These are phyloP conservation scores for Guyanaporus albipodus DNA, from an alignment of 768 basidiomycete species.

Conservation along the genomic window DNA sequence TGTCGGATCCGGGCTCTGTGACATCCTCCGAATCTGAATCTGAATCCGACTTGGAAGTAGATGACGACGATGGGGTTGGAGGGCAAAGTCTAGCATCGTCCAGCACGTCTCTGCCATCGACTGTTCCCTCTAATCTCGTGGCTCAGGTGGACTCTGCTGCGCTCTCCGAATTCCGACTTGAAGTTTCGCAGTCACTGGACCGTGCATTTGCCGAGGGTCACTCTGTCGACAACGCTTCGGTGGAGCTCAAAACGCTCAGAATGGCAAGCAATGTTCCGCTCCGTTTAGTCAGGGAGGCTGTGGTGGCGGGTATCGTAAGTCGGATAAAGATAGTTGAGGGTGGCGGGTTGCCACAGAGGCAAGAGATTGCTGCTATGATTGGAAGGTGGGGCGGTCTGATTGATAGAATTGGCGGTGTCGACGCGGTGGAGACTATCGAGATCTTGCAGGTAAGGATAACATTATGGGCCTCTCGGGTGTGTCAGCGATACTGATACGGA, in stretches of 20 bases:
- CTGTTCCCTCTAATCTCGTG: slow-evolving; percentile 35
- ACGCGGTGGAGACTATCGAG: slow-evolving; percentile 75
- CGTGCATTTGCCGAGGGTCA: slow-evolving; percentile 91
- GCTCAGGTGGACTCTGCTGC: slow-evolving; percentile 41
- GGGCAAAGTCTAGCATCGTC: slow-evolving; percentile 41
- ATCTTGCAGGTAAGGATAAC: slow-evolving; percentile 60
- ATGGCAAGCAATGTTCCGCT: slow-evolving; percentile 95
- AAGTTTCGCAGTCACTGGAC: slow-evolving; percentile 81
- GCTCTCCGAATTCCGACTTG: slow-evolving; percentile 68
- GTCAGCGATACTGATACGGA: background rate
- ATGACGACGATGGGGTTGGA: slow-evolving; percentile 39
- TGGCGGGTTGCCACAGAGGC: slow-evolving; percentile 54
- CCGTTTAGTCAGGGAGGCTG: slow-evolving; percentile 79
- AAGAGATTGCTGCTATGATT: slow-evolving; percentile 60
- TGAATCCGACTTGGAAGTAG: slow-evolving; percentile 37
- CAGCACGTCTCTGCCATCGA: slow-evolving; percentile 42
- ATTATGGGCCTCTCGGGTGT: background rate
- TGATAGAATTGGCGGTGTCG: slow-evolving; percentile 75
- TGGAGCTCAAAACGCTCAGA: slow-evolving; percentile 93
- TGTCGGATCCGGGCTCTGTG: slow-evolving; percentile 56
- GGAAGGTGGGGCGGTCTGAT: slow-evolving; percentile 82
- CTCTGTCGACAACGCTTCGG: slow-evolving; percentile 86
- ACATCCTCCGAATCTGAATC: slow-evolving; percentile 49
- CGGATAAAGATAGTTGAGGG: slow-evolving; percentile 60
- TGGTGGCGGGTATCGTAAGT: slow-evolving; percentile 80